Base-by-base conservation (phyloP, 208 protist species). In the Phytomonas francai region DNA sequence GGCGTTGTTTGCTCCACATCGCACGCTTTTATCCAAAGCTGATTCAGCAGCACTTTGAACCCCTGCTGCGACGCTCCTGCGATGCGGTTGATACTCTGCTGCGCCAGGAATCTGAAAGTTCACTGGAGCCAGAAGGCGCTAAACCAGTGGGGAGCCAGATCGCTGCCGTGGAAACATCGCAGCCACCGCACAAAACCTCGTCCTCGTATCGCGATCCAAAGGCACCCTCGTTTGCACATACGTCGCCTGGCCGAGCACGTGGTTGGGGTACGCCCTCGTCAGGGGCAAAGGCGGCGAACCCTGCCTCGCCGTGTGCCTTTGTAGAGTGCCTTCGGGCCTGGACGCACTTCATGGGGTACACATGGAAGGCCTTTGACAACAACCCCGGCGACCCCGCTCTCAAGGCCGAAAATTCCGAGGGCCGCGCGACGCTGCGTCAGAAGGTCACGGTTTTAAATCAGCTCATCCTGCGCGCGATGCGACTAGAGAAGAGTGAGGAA, bases 301-400 rank as follows among this genome's bases (percentile, higher is more conserved):
- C 6, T 32, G 56, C 65, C 29, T 42, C 63, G 54, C 63, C 58
- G 49, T 65, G 76, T 60, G 78, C 82, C 39, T 67, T 94, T 14
- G 76, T 74, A 32, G 81, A 90, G 69, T 91, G 85, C 63, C 68
- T 94, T 34, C 79, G 84, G 19, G 80, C 79, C 31, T 94, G 88
- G 86, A 58, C 89, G 63, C 85, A 90, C 66, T 94, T 87, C 59
- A 90, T 90, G 81, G 88, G 88, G 30, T 91, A 90, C 73, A 76
- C 90, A 0, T 92, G 85, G 88, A 79, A 84, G 72, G 45, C 85
- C 11, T 94, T 94, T 68, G 88, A 94, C 68, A 81, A 83, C 63
- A 82, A 83, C 59, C 69, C 87, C n/a, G 76, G 76, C 28, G 85
- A 93, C 65, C 88, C 88, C 9, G 84, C 79, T 39, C 71, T 83